Evolutionary conservation across 148 eudicot genomes (phyloP).

Genomic region (Drosera capensis): DNA sequence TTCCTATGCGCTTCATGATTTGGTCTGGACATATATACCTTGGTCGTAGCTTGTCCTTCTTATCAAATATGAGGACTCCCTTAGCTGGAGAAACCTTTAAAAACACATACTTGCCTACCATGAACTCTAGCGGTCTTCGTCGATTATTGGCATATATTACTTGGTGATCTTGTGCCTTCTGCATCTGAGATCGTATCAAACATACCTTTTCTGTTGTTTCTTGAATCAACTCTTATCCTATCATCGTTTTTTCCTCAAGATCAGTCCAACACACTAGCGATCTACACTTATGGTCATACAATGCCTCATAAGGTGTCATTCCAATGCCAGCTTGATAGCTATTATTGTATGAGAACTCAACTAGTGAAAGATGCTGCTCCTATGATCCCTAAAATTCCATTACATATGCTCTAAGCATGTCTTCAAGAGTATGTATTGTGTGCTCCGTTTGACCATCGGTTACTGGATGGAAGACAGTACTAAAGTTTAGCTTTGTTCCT

Average conservation of each 20-base stretch:
- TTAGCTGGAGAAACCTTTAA: neutral
- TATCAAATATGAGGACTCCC: neutral
- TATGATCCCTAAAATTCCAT: neutral
- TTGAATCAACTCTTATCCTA: neutral
- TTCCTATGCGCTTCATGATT: neutral
- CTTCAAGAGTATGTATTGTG: neutral
- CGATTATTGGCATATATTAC: too few species aligned
- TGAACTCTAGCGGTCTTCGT: neutral
- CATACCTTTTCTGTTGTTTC: neutral
- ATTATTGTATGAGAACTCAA: neutral
- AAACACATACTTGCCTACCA: neutral
- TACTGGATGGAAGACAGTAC: neutral
- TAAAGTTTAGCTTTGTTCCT: neutral
- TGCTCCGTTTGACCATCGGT: neutral
- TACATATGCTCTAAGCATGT: neutral
- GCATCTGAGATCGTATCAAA: neutral
- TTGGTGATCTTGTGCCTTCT: neutral
- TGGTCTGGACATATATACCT: neutral
- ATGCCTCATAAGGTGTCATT: conserved; percentile 1
- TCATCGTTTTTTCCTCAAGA: neutral
- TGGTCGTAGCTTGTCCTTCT: neutral
- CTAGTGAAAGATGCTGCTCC: neutral
- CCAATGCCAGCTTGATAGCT: neutral
- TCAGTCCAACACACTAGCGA: neutral
- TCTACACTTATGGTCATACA: neutral